A percentile compares a stretch with the other conserved stretches of the same genome.
These are phyloP conservation scores for Pinus taeda DNA, from an alignment of 75 land plant genomes.

Conservation along the genomic window DNA sequence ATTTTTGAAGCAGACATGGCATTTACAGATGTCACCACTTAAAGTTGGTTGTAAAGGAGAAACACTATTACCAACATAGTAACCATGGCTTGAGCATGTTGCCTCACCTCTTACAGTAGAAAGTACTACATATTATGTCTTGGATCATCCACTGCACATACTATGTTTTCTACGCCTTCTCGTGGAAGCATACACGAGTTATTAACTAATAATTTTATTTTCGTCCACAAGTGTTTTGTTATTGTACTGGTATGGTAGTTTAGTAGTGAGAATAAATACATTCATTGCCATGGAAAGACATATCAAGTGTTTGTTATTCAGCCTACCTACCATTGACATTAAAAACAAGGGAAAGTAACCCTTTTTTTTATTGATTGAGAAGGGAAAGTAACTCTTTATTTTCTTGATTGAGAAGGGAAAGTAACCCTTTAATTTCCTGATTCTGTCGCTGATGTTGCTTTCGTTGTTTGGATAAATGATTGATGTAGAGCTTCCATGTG, in stretches of 20 bases:
- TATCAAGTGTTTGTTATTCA: no score
- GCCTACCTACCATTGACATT: no score
- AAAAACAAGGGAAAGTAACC: no score
- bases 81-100: conserved; percentile 32
- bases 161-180: neutral
- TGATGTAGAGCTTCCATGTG: neutral
- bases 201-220: neutral
- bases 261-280: neutral
- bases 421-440: neutral
- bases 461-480: neutral
- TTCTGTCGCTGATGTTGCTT: neutral
- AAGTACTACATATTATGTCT: no score
- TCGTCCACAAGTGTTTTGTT: neutral
- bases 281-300: no score
- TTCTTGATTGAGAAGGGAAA: neutral
- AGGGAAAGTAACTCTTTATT: neutral
- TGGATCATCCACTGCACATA: neutral
- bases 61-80: conserved; percentile 3
- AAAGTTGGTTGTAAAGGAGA: neutral
- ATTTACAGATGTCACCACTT: no score
- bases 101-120: no score
- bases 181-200: neutral
- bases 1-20: conserved; percentile 36
- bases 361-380: no score
- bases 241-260: no score